A percentile compares a stretch with the other conserved stretches of the same genome.
These are phyloP conservation scores for Aspergillus sp. DNA, from an alignment of 2,329 filamentous ascomycete genomes.

Conservation along the genomic window DNA sequence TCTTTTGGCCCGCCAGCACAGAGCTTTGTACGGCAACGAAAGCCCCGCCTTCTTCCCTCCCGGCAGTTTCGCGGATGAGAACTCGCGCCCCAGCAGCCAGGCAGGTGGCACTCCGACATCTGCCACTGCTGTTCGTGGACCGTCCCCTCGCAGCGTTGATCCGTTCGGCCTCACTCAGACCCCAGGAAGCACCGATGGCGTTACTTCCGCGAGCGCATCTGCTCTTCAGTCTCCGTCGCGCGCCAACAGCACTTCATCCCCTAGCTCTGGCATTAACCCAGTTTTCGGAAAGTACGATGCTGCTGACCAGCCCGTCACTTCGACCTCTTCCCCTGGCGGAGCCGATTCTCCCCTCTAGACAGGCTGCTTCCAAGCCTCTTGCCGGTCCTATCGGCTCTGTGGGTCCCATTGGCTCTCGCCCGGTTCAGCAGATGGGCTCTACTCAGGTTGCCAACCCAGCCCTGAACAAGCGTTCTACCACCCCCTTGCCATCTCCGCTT, in stretches of 20 bases:
- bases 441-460: slow-evolving; percentile 50
- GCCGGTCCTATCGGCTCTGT: slow-evolving; percentile 60
- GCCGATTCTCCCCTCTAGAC: slow-evolving; percentile 65
- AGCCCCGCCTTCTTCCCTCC: slow-evolving; percentile 64
- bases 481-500: slow-evolving; percentile 84
- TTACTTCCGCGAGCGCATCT: slow-evolving; percentile 30
- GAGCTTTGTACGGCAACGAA: slow-evolving; percentile 79
- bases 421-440: slow-evolving; percentile 53
- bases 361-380: slow-evolving; percentile 52
- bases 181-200: slow-evolving; percentile 47
- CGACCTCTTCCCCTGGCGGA: slow-evolving; percentile 77
- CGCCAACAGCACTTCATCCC: slow-evolving; percentile 80
- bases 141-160: slow-evolving; percentile 78
- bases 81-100: slow-evolving; percentile 61
- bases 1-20: slow-evolving; percentile 91
- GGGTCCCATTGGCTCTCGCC: slow-evolving; percentile 89
- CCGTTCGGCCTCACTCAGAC: slow-evolving; percentile 53
- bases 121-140: slow-evolving; percentile 60
- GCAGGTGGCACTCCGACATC: slow-evolving; percentile 57
- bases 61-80: slow-evolving; percentile 64
- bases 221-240: slow-evolving; percentile 57
- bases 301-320: slow-evolving; percentile 67
- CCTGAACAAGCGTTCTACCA: slow-evolving; percentile 78
- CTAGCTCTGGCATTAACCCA: slow-evolving; percentile 42
- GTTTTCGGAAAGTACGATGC: slow-evolving; percentile 56